Base-by-base conservation (phyloP, 2,329 filamentous ascomycete species). In the Alternaria rosae region DNA sequence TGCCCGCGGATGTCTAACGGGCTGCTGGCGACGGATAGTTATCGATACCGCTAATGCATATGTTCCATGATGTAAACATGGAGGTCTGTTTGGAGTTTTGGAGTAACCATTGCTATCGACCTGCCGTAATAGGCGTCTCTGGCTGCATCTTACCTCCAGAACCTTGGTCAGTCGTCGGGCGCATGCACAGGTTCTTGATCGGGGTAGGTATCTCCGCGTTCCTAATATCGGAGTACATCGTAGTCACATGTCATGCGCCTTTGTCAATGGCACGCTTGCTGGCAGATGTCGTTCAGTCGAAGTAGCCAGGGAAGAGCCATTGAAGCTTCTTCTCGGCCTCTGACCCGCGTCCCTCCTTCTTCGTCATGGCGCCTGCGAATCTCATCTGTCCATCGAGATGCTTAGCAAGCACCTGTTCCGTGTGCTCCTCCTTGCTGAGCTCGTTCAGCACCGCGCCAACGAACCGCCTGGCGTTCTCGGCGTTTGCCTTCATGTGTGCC, bases 401-500 rank as follows among this genome's bases (percentile, higher is more conserved):
- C 85, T 91, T 94, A 23, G 91, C 95, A 63, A 86, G 82, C 42
- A 97, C 89, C 59, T 95, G 80, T 61, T 94, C 89, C 57, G 80
- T 83, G 80, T 97, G 88, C 76, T 94, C 91, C 62, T 92, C 86
- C 77, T 91, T 90, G 72, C 88, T 89, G 71, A 98, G 85, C 80
- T 93, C 90, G 79, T 98, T 92, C 57, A 99, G 84, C 45, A 98
- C 93, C 30, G 92, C 92, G 35, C 88, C 92, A 32, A 99, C 90
- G 59, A 98, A 90, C 54, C 89, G 85, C 78, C 91, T 90, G 32
- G 95, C 95, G 76, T 98, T 99, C 76, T 90, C 86, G 54, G 92
- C 86, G 81, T 99, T 99, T 69, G 93, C 91, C 78, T 91, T 91
- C 95, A 99, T 99, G 81, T 97, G 92, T 64, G 89, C 91, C 89